phyloP scores from a whole-genome alignment of 2,329 filamentous ascomycete species.

The Penicillium carneum region DNA sequence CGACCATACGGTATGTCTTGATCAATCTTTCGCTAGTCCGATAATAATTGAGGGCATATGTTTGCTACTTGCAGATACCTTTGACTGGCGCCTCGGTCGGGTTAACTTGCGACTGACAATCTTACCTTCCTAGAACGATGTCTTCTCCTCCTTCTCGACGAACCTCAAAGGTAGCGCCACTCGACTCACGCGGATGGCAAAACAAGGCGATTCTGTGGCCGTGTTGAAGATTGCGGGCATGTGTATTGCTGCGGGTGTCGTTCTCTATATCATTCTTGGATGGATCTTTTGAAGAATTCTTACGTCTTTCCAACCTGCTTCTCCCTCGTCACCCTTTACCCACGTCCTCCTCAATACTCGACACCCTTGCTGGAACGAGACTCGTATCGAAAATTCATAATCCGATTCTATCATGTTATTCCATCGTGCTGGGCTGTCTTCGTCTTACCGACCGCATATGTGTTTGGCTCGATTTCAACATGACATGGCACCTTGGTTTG shows the following conservation, averaged over 20 bases:
- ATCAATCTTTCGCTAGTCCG: not conserved
- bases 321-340: not conserved
- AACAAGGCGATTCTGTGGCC: constrained; percentile 86
- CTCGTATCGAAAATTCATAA: not conserved
- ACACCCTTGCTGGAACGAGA: constrained; percentile 33
- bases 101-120: constrained; percentile 14
- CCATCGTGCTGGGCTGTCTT: not conserved
- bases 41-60: not conserved
- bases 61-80: not conserved
- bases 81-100: too few species aligned
- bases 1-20: constrained; percentile 75
- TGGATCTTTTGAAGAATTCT: constrained; percentile 61
- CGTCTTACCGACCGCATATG: not conserved
- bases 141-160: constrained; percentile 85
- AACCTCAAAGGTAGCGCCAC: constrained; percentile 83
- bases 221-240: constrained; percentile 89
- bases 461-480: not conserved
- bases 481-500: not conserved
- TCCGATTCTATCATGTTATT: not conserved
- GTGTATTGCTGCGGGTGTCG: constrained; percentile 73
- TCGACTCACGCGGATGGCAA: constrained; percentile 87
- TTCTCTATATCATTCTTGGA: constrained; percentile 76
- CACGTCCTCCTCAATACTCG: constrained; percentile 5
- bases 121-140: constrained; percentile 69
- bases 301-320: not conserved